Evolutionary conservation across 1,284 basidiomycete genomes (phyloP).

Genomic region (Tilletiaria anomala): DNA sequence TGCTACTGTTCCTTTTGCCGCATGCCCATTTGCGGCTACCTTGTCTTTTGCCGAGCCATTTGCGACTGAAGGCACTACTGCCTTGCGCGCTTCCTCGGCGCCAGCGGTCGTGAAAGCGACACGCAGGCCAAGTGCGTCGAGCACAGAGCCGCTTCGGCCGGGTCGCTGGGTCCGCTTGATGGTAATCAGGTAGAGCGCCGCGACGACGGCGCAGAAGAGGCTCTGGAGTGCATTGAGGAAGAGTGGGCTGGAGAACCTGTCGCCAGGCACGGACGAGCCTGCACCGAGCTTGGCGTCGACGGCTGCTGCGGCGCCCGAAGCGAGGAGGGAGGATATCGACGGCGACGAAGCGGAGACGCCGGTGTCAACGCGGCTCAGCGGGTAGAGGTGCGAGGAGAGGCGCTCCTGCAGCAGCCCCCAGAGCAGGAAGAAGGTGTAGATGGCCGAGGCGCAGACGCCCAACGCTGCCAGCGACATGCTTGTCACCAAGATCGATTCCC

Average conservation of each 20-base stretch:
- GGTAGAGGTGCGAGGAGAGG: conserved; percentile 32
- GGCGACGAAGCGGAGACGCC: background rate
- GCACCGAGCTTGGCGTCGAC: no score
- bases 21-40: background rate
- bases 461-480: conserved; percentile 13
- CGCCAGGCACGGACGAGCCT: no score
- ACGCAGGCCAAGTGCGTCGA: no score
- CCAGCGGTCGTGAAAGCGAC: background rate
- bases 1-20: background rate
- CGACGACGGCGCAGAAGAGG: conserved; percentile 60
- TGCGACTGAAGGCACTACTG: no score
- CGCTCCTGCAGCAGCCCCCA: conserved; percentile 38
- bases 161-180: no score
- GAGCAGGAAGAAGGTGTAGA: conserved; percentile 35
- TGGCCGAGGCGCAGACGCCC: conserved; percentile 25
- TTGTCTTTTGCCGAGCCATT: background rate
- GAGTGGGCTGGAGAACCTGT: conserved; percentile 46
- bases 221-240: conserved; percentile 81
- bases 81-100: background rate
- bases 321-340: no score
- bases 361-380: background rate
- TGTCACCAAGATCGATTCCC: no score
- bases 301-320: no score
- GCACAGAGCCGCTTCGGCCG: no score
- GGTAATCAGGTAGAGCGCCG: conserved; percentile 62